Percentiles rank a stretch among this genome's conserved stretches.
These are phyloP conservation scores for Aegle marmelos DNA, from an alignment of 345 rosid species.

Conservation along the genomic window DNA sequence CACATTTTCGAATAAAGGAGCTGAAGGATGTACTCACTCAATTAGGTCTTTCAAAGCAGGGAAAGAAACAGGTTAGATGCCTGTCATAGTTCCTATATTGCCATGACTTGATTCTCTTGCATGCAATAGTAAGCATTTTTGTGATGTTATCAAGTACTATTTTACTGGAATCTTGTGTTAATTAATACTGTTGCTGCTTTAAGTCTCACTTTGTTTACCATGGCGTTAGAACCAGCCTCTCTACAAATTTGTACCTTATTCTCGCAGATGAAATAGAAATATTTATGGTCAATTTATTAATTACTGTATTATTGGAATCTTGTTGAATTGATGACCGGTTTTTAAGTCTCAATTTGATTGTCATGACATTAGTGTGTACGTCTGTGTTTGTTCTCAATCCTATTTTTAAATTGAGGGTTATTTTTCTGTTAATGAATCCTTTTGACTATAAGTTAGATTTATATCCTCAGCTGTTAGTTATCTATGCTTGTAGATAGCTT, in stretches of 20 bases:
- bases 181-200: background rate
- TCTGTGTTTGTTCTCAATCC: background rate
- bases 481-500: background rate
- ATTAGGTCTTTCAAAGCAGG: slow-evolving; percentile 92
- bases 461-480: background rate
- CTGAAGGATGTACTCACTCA: slow-evolving; percentile 93
- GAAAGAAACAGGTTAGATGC: slow-evolving; percentile 80
- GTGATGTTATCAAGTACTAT: background rate
- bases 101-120: background rate
- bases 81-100: background rate
- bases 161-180: background rate
- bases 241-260: background rate
- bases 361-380: background rate
- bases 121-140: background rate
- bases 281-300: background rate
- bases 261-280: background rate
- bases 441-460: background rate
- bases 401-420: background rate
- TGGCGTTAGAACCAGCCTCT: background rate
- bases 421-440: background rate
- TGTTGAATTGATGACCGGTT: background rate
- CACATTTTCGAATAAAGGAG: slow-evolving; percentile 87
- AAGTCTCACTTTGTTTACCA: background rate
- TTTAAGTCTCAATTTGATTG: background rate
- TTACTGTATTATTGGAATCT: background rate